These are phyloP conservation scores for Hyphopichia burtonii DNA, from an alignment of 1,139 yeast genomes.

Conservation along the genomic window DNA sequence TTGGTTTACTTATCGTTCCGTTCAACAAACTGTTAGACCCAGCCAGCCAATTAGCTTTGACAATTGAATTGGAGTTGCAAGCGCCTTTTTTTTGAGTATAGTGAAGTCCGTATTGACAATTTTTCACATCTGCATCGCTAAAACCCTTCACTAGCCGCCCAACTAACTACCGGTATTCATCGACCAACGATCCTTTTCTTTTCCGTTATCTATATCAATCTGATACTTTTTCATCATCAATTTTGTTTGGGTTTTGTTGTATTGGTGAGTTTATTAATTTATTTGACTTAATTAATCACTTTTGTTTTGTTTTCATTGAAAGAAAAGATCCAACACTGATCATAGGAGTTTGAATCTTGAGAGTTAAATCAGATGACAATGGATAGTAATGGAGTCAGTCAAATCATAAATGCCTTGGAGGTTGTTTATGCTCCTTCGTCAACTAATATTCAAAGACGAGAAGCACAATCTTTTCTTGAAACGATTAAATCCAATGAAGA, in stretches of 20 bases:
- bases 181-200: neutral
- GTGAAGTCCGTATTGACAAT: neutral
- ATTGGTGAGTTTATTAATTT: too few relatives aligned
- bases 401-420: slow-evolving; percentile 74
- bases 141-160: neutral
- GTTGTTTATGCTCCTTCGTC: slow-evolving; percentile 75
- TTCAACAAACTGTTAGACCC: neutral
- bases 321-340: too few relatives aligned
- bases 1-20: too few relatives aligned
- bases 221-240: neutral
- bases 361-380: slow-evolving; percentile 40
- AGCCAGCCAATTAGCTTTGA: neutral
- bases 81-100: neutral
- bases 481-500: slow-evolving; percentile 73
- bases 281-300: too few relatives aligned
- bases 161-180: neutral
- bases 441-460: slow-evolving; percentile 59
- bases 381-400: slow-evolving; percentile 66
- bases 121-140: neutral
- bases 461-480: slow-evolving; percentile 75
- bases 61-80: neutral
- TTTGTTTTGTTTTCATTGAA: too few relatives aligned
- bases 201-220: neutral
- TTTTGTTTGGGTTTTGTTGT: too few relatives aligned
- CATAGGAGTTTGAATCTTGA: too few relatives aligned